A percentile compares a stretch with the other conserved stretches of the same genome.
Conservation (phyloP, 1,284 basidiomycete species). For the Exobasidium rhododendri region DNA sequence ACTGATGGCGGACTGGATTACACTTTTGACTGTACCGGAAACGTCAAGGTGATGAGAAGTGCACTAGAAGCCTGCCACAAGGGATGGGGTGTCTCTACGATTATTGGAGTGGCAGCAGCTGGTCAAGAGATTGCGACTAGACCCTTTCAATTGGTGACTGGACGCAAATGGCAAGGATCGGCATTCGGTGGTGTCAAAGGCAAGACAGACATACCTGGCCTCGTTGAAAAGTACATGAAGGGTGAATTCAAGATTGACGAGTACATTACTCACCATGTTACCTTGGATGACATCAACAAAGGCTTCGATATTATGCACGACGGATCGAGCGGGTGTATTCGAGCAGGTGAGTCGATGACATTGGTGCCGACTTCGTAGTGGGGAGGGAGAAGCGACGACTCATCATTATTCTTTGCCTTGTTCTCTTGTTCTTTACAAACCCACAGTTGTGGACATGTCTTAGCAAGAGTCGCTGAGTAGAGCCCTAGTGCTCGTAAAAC, state of each 20-base stretch:
- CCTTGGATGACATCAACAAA: conserved; percentile 74
- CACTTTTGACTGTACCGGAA: conserved; percentile 92
- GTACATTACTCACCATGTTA: conserved; percentile 56
- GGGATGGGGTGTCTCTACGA: conserved; percentile 73
- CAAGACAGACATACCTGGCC: conserved; percentile 67
- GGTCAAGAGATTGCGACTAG: conserved; percentile 95
- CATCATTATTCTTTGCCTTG: too few relatives aligned
- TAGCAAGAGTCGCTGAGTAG: too few relatives aligned
- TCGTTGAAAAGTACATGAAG: conserved; percentile 50
- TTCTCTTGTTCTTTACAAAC: too few relatives aligned
- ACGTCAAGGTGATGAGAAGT: conserved; percentile 89
- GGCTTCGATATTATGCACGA: conserved; percentile 93
- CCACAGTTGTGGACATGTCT: too few relatives aligned
- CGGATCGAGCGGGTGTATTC: conserved; percentile 87
- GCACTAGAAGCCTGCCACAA: conserved; percentile 98
- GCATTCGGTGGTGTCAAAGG: conserved; percentile 99
- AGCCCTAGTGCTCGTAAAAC: too few relatives aligned
- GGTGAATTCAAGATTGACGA: conserved; percentile 56
- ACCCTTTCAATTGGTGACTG: conserved; percentile 77
- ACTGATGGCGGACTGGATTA: conserved; percentile 97
- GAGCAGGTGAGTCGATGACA: conserved; percentile 55
- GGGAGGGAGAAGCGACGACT: too few relatives aligned
- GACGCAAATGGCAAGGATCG: conserved; percentile 91
- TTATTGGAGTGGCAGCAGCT: conserved; percentile 76
- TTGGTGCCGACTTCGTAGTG: too few relatives aligned